Conservation (phyloP, 2,329 filamentous ascomycete species). For the Rutstroemia sydowiana region DNA sequence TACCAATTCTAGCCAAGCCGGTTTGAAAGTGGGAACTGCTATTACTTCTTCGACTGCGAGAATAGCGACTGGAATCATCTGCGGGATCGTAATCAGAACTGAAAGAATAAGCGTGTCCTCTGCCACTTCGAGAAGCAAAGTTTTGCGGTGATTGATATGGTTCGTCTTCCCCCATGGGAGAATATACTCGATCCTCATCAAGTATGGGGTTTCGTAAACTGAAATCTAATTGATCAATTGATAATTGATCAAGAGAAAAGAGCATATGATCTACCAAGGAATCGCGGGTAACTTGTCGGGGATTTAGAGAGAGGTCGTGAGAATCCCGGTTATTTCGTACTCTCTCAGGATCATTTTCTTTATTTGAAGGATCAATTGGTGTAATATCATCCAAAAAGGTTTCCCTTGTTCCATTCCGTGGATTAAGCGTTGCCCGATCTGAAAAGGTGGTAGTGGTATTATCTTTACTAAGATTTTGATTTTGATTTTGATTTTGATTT, state of each 20-base stretch:
- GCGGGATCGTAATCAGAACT: slow-evolving; percentile 52
- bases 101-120: slow-evolving; percentile 45
- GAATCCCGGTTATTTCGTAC: slow-evolving; percentile 22
- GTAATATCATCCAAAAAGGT: slow-evolving; percentile 31
- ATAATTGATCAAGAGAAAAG: slow-evolving; percentile 81
- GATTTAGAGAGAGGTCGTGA: slow-evolving; percentile 78
- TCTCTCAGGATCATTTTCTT: slow-evolving; percentile 20
- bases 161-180: slow-evolving; percentile 25
- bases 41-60: slow-evolving; percentile 65
- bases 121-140: slow-evolving; percentile 21
- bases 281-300: slow-evolving; percentile 71
- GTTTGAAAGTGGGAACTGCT: slow-evolving; percentile 68
- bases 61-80: slow-evolving; percentile 47
- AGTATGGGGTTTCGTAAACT: slow-evolving; percentile 22
- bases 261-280: slow-evolving; percentile 96
- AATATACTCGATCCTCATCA: slow-evolving; percentile 26
- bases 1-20: slow-evolving; percentile 54
- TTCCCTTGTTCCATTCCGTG: slow-evolving; percentile 21
- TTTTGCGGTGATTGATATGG: slow-evolving; percentile 22
- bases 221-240: slow-evolving; percentile 38
- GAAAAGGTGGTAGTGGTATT: slow-evolving; percentile 13
- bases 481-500: slow-evolving; percentile 6
- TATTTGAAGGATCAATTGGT: slow-evolving; percentile 25
- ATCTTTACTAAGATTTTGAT: slow-evolving; percentile 11
- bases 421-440: slow-evolving; percentile 24